Evolutionary conservation across 768 basidiomycete genomes (phyloP).

Genomic region (Ephemerocybe angulata): DNA sequence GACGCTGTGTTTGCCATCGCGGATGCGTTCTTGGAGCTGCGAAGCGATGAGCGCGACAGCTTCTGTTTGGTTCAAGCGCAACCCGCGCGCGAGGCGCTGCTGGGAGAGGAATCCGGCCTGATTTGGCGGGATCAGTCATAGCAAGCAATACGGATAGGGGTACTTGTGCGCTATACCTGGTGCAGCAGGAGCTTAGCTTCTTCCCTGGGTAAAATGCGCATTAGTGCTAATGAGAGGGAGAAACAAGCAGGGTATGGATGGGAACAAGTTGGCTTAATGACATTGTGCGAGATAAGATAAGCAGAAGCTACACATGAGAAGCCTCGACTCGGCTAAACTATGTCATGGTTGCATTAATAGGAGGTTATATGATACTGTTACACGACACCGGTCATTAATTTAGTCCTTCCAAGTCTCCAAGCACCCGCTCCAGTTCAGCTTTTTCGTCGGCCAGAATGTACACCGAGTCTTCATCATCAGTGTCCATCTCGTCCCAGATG

Average conservation of each 20-base stretch:
- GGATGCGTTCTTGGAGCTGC: constrained; percentile 90
- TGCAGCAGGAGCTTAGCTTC: constrained; percentile 72
- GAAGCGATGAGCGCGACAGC: constrained; percentile 85
- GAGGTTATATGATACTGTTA: background rate
- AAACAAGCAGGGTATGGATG: background rate
- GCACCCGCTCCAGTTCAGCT: too few relatives aligned
- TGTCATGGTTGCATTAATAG: too few relatives aligned
- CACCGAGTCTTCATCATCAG: background rate
- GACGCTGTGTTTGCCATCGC: constrained; percentile 86
- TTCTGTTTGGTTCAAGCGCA: constrained; percentile 84
- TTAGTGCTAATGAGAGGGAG: constrained; percentile 20
- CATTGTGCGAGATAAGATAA: background rate
- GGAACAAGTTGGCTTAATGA: background rate
- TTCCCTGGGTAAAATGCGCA: constrained; percentile 75
- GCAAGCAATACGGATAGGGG: background rate
- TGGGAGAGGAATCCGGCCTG: constrained; percentile 89
- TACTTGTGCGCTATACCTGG: constrained; percentile 37
- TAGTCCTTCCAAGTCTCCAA: too few relatives aligned
- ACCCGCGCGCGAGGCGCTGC: constrained; percentile 90
- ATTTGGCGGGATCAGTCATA: background rate
- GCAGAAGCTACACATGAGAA: background rate
- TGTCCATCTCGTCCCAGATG: background rate
- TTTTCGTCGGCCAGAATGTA: too few relatives aligned
- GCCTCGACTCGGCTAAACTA: background rate
- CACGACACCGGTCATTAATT: too few relatives aligned